Evolutionary conservation across 257 asterid genomes (phyloP).

Genomic region (Ocimum tenuiflorum): DNA sequence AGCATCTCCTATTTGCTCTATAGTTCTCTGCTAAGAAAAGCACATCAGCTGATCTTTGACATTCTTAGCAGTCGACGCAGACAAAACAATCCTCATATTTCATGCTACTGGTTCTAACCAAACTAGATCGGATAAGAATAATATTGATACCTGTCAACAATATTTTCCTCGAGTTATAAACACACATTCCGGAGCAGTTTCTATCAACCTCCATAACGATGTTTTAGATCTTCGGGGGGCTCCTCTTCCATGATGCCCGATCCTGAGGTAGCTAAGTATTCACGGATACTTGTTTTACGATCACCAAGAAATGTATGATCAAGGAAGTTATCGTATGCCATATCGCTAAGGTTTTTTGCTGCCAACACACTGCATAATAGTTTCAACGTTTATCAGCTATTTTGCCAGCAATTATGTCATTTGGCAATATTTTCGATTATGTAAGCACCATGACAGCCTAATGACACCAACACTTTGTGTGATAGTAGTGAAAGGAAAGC

Average conservation of each 20-base stretch:
- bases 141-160: background rate
- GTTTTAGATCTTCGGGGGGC: conserved; percentile 62
- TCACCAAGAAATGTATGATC: conserved; percentile 89
- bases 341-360: conserved; percentile 66
- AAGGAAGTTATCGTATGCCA: conserved; percentile 61
- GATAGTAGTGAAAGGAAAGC: no score
- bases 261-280: conserved; percentile 59
- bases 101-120: background rate
- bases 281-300: conserved; percentile 75
- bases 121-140: background rate
- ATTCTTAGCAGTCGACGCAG: background rate
- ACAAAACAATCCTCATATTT: background rate
- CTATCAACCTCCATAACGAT: conserved; percentile 71
- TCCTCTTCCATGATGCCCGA: conserved; percentile 85
- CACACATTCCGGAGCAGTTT: background rate
- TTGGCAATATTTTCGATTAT: background rate
- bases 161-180: background rate
- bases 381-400: conserved; percentile 15
- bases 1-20: background rate
- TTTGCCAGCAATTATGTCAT: background rate
- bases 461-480: background rate
- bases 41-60: background rate
- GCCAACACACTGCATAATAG: conserved; percentile 71
- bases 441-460: background rate
- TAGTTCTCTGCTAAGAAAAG: background rate